These are phyloP conservation scores for Cryptococcus sp. DNA, from an alignment of 1,284 basidiomycete species.

Conservation along the genomic window DNA sequence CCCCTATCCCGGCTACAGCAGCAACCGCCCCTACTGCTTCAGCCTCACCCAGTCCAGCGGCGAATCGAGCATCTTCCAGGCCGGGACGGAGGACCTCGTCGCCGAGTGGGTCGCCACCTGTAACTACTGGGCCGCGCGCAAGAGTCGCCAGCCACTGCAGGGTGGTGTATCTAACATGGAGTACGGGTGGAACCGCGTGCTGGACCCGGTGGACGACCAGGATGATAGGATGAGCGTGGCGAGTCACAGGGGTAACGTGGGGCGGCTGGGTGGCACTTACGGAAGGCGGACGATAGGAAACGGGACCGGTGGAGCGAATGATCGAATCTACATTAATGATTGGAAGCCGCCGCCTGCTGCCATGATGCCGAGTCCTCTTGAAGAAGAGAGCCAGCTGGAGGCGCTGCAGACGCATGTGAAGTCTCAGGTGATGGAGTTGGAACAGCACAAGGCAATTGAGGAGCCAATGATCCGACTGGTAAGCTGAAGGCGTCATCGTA, in stretches of 20 bases:
- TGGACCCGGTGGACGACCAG: conserved; percentile 54
- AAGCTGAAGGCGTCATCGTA: conserved; percentile 37
- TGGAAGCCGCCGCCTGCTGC: conserved; percentile 89
- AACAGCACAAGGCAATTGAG: conserved; percentile 77
- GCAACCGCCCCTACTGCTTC: conserved; percentile 87
- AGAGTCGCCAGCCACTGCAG: conserved; percentile 85
- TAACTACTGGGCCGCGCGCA: conserved; percentile 97
- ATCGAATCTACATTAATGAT: conserved; percentile 80
- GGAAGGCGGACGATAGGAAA: conserved; percentile 51
- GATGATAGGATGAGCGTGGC: conserved; percentile 29
- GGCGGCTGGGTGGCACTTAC: conserved; percentile 50
- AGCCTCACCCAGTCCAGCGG: conserved; percentile 86
- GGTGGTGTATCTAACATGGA: conserved; percentile 99
- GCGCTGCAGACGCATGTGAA: conserved; percentile 75
- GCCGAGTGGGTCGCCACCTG: conserved; percentile 98
- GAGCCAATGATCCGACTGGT: conserved; percentile 80
- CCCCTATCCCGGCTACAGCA: conserved; percentile 87
- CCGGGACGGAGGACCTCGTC: conserved; percentile 93
- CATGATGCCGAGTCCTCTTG: conserved; percentile 74
- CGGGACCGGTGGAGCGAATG: conserved; percentile 55
- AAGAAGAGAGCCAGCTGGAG: conserved; percentile 88
- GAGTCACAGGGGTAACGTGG: conserved; percentile 56
- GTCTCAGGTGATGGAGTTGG: conserved; percentile 71
- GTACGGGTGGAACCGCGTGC: conserved; percentile 84
- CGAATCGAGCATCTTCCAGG: conserved; percentile 92